Evolutionary conservation across 2,329 filamentous ascomycete genomes (phyloP), one percentile per base, ranked within the genome.

Genomic region (Pseudodiploospora longispora): DNA sequence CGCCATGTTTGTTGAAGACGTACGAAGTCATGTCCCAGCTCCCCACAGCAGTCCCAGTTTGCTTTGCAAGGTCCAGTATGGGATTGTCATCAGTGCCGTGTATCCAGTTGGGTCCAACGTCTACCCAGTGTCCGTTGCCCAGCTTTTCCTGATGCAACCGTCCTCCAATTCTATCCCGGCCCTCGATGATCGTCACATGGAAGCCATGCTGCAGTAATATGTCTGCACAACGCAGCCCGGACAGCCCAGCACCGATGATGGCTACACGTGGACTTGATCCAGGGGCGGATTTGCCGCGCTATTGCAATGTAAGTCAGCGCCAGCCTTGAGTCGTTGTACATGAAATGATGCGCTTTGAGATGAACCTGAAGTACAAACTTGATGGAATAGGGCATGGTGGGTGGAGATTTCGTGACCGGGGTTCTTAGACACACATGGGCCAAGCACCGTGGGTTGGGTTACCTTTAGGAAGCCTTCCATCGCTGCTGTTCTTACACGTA

Each of bases 31-130:
- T 69, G 38, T 82, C 77, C 64, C 69, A 72, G 44, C 57, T 64
- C 9, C 68, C 66, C 2, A 69, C 59, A 0, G 60, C 55, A 0
- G 76, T 86, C 1, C 69, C 64, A 0, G 82, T 86, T 49, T 76
- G 66, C 51, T 72, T 75, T 9, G 82, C 83, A 12, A 88, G 66
- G 36, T 83, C 77, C 34, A 83, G 60, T 10, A 87, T 84, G 0
- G 84, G 82, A 55, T 88, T 89, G 49, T 81, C 71, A 1, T 76
- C 68, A 5, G 82, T 86, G 31, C 85, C 84, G 48, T 89, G 84
- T 41, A 89, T 86, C 84, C 84, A 89, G 54, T 88, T 89, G n/a
- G 84, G 82, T 1, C 85, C 85, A 30, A 76, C 61, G 51, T 81
- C 77, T n/a, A 78, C 69, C 6, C 69, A 51, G 30, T 67, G 63